These are phyloP conservation scores for Parathielavia appendiculata DNA, from an alignment of 495 filamentous ascomycete genomes.

Conservation along the genomic window DNA sequence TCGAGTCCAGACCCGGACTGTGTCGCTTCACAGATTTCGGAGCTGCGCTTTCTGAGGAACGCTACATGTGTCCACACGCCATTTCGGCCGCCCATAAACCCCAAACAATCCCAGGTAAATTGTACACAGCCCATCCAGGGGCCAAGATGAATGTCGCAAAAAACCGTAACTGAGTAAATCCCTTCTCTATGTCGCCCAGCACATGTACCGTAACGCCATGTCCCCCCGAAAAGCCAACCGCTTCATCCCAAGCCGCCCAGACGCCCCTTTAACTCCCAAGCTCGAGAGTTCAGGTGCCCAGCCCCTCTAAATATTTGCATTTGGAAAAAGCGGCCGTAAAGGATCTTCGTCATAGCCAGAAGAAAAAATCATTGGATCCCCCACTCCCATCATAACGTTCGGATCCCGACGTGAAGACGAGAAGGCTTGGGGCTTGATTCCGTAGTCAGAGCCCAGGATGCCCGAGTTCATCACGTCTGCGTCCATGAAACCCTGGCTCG, in stretches of 20 bases:
- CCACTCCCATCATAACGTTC: conserved; percentile 48
- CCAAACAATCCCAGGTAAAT: background rate
- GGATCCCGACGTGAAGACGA: conserved; percentile 31
- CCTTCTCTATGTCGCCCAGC: too few relatives aligned
- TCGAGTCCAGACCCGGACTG: too few relatives aligned
- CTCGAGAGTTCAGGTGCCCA: too few relatives aligned
- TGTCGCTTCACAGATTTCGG: too few relatives aligned
- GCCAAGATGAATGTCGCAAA: too few relatives aligned
- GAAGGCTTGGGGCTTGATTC: conserved; percentile 45
- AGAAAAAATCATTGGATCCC: conserved; percentile 43
- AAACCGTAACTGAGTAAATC: too few relatives aligned
- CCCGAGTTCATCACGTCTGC: conserved; percentile 11
- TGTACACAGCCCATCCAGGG: background rate
- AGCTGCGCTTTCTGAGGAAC: too few relatives aligned
- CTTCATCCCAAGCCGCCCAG: too few relatives aligned
- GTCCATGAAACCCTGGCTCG: conserved; percentile 40
- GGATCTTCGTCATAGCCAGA: conserved; percentile 2
- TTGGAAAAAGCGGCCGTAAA: background rate
- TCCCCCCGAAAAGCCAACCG: background rate
- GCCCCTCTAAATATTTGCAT: background rate
- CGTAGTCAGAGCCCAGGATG: conserved; percentile 30
- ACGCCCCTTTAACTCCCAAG: too few relatives aligned
- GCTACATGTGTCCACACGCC: too few relatives aligned
- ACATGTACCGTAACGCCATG: background rate
- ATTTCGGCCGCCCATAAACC: too few relatives aligned